Percentiles rank a stretch among this genome's conserved stretches.
Evolutionary conservation across 768 basidiomycete species (phyloP).

Genomic region (Kwoniella bestiolae): DNA sequence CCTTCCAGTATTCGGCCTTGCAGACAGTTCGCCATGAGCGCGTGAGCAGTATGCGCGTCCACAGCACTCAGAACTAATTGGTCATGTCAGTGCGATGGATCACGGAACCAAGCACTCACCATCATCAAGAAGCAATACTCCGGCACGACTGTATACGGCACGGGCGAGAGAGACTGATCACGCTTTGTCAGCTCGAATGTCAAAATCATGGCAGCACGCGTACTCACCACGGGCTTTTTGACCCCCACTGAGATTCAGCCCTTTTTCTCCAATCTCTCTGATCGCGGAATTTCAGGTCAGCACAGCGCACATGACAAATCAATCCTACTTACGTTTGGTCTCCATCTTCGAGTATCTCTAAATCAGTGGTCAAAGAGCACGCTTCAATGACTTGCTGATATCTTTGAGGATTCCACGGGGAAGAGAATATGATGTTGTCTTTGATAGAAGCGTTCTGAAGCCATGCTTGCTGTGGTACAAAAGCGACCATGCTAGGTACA

Average conservation of each 20-base stretch:
- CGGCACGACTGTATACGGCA: constrained; percentile 87
- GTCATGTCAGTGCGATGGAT: constrained; percentile 16
- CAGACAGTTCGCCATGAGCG: constrained; percentile 78
- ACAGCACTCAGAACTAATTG: constrained; percentile 61
- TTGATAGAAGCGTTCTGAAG: constrained; percentile 82
- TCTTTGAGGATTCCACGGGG: constrained; percentile 73
- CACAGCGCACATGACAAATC: constrained; percentile 60
- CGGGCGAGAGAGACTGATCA: constrained; percentile 59
- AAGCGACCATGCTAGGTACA: constrained; percentile 77
- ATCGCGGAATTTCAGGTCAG: background rate
- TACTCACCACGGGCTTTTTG: constrained; percentile 62
- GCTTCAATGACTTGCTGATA: constrained; percentile 79
- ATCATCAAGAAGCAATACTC: constrained; percentile 80
- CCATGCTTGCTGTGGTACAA: constrained; percentile 71
- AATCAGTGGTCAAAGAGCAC: constrained; percentile 73
- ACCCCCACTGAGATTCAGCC: constrained; percentile 60
- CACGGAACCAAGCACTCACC: constrained; percentile 61
- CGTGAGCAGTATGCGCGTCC: constrained; percentile 82
- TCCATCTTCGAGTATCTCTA: constrained; percentile 68
- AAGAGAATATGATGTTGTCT: constrained; percentile 80
- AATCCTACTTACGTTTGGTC: constrained; percentile 75
- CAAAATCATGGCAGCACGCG: background rate
- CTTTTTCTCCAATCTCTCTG: constrained; percentile 60
- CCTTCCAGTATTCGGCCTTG: constrained; percentile 75
- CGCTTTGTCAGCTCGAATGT: background rate